Evolutionary conservation across 768 basidiomycete genomes (phyloP).

Genomic region (Tubosaeta brunneosetosa): DNA sequence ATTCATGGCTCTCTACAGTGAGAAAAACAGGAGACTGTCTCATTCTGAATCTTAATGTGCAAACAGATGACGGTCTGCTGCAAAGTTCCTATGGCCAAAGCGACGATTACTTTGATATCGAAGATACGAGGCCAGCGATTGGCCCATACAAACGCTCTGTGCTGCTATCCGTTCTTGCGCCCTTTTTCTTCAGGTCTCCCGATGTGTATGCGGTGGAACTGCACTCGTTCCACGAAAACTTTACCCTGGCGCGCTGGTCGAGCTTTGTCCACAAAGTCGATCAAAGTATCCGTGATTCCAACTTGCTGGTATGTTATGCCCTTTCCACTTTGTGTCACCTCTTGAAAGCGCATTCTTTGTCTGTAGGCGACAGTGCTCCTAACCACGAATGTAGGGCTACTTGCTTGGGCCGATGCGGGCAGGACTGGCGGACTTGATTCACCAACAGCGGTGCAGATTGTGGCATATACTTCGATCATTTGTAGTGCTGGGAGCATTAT

Average conservation of each 20-base stretch:
- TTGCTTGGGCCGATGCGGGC: slow-evolving; percentile 15
- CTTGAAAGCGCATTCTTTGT: neutral
- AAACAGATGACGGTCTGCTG: slow-evolving; percentile 24
- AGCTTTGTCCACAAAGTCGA: slow-evolving; percentile 30
- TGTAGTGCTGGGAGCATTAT: slow-evolving; percentile 28
- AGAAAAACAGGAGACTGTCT: slow-evolving; percentile 3
- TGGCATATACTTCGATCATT: slow-evolving; percentile 27
- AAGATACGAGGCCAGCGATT: slow-evolving; percentile 8
- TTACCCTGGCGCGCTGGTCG: slow-evolving; percentile 25
- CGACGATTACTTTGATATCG: slow-evolving; percentile 31
- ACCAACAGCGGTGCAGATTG: slow-evolving; percentile 21
- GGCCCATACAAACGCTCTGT: slow-evolving; percentile 18
- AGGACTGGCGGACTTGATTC: neutral
- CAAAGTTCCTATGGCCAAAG: slow-evolving; percentile 28
- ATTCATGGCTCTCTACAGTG: slow-evolving; percentile 30
- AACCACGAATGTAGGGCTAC: slow-evolving; percentile 22
- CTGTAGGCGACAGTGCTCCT: slow-evolving; percentile 28
- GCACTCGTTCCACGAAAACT: slow-evolving; percentile 25
- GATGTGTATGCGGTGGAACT: slow-evolving; percentile 28
- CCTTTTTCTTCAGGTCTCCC: slow-evolving; percentile 23
- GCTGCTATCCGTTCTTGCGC: slow-evolving; percentile 18
- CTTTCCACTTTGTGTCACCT: neutral
- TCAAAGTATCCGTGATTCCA: slow-evolving; percentile 30
- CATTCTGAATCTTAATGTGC: neutral
- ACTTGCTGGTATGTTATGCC: slow-evolving; percentile 19